Conservation (phyloP, 805 yeast species). For the Candida adriatica region DNA sequence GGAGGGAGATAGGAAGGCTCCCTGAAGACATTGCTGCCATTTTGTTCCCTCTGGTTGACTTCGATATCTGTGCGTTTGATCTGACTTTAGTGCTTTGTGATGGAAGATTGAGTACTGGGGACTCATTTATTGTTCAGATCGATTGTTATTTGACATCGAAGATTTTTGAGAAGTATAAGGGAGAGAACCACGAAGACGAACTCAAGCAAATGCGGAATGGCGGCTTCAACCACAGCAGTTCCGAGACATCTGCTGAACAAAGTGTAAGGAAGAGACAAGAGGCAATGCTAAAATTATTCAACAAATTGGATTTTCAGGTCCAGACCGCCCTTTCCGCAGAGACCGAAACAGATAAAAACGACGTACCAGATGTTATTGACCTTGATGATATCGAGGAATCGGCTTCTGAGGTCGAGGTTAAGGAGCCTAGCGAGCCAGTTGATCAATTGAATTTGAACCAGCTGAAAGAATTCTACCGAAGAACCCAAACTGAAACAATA, state of each 20-base stretch:
- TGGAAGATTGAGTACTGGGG: constrained; percentile 61
- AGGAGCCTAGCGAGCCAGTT: constrained; percentile 10
- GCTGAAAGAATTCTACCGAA: constrained; percentile 63
- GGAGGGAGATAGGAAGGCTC: constrained; percentile 68
- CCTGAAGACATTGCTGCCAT: constrained; percentile 64
- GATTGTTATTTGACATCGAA: constrained; percentile 51
- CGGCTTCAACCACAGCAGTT: constrained; percentile 5
- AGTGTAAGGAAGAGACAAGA: constrained; percentile 44
- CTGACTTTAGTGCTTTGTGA: constrained; percentile 56
- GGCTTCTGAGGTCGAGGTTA: constrained; percentile 7
- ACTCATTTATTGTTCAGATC: constrained; percentile 60
- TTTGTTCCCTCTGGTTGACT: constrained; percentile 57
- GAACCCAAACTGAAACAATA: constrained; percentile 59
- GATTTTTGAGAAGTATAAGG: constrained; percentile 19
- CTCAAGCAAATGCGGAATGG: constrained; percentile 11
- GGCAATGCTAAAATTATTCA: constrained; percentile 50
- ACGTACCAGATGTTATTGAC: constrained; percentile 26
- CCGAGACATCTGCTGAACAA: constrained; percentile 50
- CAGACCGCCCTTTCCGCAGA: constrained; percentile 1
- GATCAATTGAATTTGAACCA: constrained; percentile 61
- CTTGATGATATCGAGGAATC: constrained; percentile 30
- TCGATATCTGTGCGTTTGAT: constrained; percentile 45
- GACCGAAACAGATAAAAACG: constrained; percentile 6
- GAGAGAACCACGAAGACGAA: constrained; percentile 17
- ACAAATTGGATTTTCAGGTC: constrained; percentile 34